Base-by-base conservation (phyloP, 352 stramenopile genomes). In the Phytophthora sp. region DNA sequence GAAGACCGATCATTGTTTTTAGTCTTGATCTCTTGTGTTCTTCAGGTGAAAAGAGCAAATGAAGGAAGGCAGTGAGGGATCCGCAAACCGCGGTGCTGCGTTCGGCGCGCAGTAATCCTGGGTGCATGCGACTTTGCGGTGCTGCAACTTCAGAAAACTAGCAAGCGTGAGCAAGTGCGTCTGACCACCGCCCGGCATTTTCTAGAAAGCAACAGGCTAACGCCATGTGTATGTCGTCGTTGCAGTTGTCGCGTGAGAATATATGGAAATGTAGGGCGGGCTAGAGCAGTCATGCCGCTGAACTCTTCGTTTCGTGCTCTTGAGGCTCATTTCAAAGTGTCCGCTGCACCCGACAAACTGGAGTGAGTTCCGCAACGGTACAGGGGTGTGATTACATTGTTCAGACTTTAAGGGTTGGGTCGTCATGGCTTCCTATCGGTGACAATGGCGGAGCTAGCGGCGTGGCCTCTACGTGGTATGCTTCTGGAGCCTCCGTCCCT, bases 1-100 rank as follows among this genome's bases (percentile, higher is more conserved):
- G 45, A 20, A 68, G 50, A 18, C 43, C 55, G 39, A 71, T 54
- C 59, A 69, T 72, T 18, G 42, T 54, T 18, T 21, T 9, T 44
- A 12, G 32, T 35, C 26, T 42, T 42, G 23, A 15, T 39, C 13
- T 13, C 39, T 58, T 48, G 48, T 26, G 35, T 20, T 6, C 3
- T 37, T 30, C 28, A 35, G 45, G 13, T 24, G 60, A 58, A 53
- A 69, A 56, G 15, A 41, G 52, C 32, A 23, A 66, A 51, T 67
- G 58, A 50, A 44, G 6, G 23, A 13, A 30, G 8, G 10, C 9
- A 11, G 12, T 15, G 8, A 4, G 21, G 5, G 41, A 23, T 49
- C 21, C 18, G 45, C 28, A n/a, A 18, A 38, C 20, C 17, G 42
- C 43, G 18, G 24, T 32, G 20, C 9, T 41, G 4, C 11, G 7